Evolutionary conservation across 108 stramenopile species (phyloP), one percentile per base, ranked within the genome.

Genomic region (Pseudonitzschia multiseries): DNA sequence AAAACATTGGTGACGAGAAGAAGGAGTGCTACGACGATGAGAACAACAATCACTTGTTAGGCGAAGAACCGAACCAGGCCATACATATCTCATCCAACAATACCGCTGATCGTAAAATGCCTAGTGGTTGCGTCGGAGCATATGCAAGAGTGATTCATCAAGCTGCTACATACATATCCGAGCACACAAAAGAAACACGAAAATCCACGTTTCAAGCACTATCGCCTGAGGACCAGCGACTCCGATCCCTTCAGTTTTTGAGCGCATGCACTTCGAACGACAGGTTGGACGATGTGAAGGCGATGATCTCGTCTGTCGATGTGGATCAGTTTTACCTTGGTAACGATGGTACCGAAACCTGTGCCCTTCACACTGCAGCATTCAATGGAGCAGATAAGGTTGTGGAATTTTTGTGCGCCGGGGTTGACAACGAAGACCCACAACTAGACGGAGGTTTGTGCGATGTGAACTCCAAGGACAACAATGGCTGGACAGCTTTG

Each of bases 401-500:
- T 18, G 40, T 93, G 54, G 77, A 84, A 13, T 93, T 86, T 70
- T 78, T 93, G 13, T 81, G 82, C 46, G 69, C 72, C 4, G 92
- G 89, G 4, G 79, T 90, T 22, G 84, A 86, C 53, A 86, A 88
- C 56, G 33, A 53, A 1, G 70, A 67, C 22, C 22, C 44, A 20
- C n/a, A 29, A 42, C 42, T 40, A 27, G 92, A 93, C 76, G 84
- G 86, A 50, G 92, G 92, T 0, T 68, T 90, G 15, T 87, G 86
- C 57, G 63, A 86, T 46, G 82, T 90, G 22, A 84, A 90, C 59
- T 28, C 79, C 14, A 65, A 53, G 22, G 92, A 93, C 70, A 70
- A 79, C 57, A 93, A 92, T 65, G 86, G 87, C 0, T 92, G 91
- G 91, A 92, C 84, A 4, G 91, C 91, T 8, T 29, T 88, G 68